Evolutionary conservation across 2,329 filamentous ascomycete genomes (phyloP).

Genomic region (Pseudocercospora fijiensis): DNA sequence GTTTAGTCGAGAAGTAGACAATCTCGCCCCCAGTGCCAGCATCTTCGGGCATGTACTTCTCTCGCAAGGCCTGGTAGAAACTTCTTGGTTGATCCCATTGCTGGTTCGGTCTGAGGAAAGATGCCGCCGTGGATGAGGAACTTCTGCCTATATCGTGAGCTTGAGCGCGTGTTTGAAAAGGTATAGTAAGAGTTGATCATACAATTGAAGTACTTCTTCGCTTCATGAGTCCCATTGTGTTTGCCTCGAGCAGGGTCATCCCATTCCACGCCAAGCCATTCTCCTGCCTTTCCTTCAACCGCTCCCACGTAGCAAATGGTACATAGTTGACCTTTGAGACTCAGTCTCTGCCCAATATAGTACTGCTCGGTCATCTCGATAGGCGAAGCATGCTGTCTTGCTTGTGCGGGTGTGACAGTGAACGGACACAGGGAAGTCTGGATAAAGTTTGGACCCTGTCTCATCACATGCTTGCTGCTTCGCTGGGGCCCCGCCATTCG

Average conservation of each 20-base stretch:
- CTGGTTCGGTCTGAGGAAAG: conserved; percentile 79
- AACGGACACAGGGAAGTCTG: conserved; percentile 3
- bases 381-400: conserved; percentile 3
- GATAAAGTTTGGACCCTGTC: conserved; percentile 1
- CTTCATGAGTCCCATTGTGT: conserved; percentile 81
- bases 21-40: conserved; percentile 44
- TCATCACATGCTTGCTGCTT: conserved; percentile 2
- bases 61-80: conserved; percentile 75
- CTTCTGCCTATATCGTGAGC: conserved; percentile 54
- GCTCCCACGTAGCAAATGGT: conserved; percentile 81
- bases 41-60: conserved; percentile 70
- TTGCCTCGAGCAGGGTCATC: conserved; percentile 84
- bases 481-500: neutral
- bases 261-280: conserved; percentile 96
- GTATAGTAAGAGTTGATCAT: conserved; percentile 35
- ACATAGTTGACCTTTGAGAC: conserved; percentile 73
- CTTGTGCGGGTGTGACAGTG: neutral
- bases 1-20: conserved; percentile 74
- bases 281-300: conserved; percentile 71
- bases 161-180: conserved; percentile 21
- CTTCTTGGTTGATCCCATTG: conserved; percentile 65
- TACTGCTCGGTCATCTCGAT: conserved; percentile 6
- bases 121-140: conserved; percentile 69
- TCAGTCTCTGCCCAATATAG: conserved; percentile 67
- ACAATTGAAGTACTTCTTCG: conserved; percentile 81